These are phyloP conservation scores for Amphicarpaea edgeworthii DNA, from an alignment of 306 rosid genomes.

Conservation along the genomic window DNA sequence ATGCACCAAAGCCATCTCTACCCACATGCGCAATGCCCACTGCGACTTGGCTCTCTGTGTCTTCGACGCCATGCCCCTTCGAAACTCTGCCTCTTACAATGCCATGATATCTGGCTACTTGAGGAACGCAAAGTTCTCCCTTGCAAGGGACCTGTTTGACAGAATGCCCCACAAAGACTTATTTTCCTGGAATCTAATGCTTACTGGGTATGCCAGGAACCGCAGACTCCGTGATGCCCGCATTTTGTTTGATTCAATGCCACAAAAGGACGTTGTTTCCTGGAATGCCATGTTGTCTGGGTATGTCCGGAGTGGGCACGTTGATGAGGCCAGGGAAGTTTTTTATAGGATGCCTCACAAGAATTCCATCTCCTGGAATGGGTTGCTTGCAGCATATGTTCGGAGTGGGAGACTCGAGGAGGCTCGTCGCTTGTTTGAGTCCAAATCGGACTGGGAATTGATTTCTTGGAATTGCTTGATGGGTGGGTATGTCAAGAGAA, in stretches of 20 bases:
- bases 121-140: slow-evolving; percentile 53
- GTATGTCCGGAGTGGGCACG: slow-evolving; percentile 71
- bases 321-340: slow-evolving; percentile 66
- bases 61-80: slow-evolving; percentile 65
- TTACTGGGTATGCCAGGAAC: slow-evolving; percentile 70
- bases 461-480: slow-evolving; percentile 89
- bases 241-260: slow-evolving; percentile 66
- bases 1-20: slow-evolving; percentile 62
- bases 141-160: slow-evolving; percentile 66
- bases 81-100: slow-evolving; percentile 66
- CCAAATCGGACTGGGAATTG: slow-evolving; percentile 61
- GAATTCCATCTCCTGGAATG: slow-evolving; percentile 83
- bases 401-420: slow-evolving; percentile 72
- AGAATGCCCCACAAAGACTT: slow-evolving; percentile 71
- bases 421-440: slow-evolving; percentile 62
- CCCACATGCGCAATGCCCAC: slow-evolving; percentile 74
- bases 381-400: slow-evolving; percentile 74
- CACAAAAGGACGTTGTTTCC: slow-evolving; percentile 71
- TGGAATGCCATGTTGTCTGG: slow-evolving; percentile 90
- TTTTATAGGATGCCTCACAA: slow-evolving; percentile 63
- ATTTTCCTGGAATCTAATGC: slow-evolving; percentile 79
- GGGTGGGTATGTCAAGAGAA: slow-evolving; percentile 74
- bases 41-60: slow-evolving; percentile 63
- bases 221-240: slow-evolving; percentile 63
- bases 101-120: slow-evolving; percentile 75